phyloP scores from a whole-genome alignment of 2,329 filamentous ascomycete genomes.

The Scopulariopsis brevicaulis region DNA sequence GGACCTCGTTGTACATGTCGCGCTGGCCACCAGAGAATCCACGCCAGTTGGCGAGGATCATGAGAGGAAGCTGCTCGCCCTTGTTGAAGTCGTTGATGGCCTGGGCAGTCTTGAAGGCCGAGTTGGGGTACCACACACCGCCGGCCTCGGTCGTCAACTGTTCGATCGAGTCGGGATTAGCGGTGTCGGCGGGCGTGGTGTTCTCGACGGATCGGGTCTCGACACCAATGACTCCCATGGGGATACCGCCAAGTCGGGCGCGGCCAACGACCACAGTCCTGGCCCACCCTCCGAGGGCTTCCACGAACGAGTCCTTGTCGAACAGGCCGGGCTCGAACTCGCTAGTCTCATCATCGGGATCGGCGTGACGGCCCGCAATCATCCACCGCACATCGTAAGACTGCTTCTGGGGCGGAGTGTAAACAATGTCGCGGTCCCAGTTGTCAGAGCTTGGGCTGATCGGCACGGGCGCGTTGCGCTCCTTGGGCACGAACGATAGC shows the following conservation, averaged over 20 bases:
- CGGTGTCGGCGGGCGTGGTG: slow-evolving; percentile 88
- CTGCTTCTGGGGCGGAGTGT: slow-evolving; percentile 71
- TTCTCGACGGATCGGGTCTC: slow-evolving; percentile 96
- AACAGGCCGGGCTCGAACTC: slow-evolving; percentile 81
- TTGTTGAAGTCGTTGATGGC: slow-evolving; percentile 99
- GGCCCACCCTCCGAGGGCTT: slow-evolving; percentile 94
- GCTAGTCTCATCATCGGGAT: slow-evolving; percentile 51
- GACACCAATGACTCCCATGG: slow-evolving; percentile 95
- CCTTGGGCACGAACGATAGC: slow-evolving; percentile 95
- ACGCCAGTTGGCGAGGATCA: slow-evolving; percentile 99
- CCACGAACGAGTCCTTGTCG: slow-evolving; percentile 92
- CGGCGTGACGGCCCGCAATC: slow-evolving; percentile 59
- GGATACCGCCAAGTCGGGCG: slow-evolving; percentile 91
- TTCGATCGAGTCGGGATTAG: slow-evolving; percentile 97
- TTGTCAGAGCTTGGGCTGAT: slow-evolving; percentile 74
- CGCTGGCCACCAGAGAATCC: slow-evolving; percentile 99
- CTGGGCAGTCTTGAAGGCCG: slow-evolving; percentile 98
- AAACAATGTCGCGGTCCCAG: slow-evolving; percentile 90
- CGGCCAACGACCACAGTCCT: slow-evolving; percentile 93
- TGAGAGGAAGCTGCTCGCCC: slow-evolving; percentile 92
- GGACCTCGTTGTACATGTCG: slow-evolving; percentile 99
- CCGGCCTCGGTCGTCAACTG: slow-evolving; percentile 90
- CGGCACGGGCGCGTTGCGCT: slow-evolving; percentile 86
- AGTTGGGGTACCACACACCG: slow-evolving; percentile 99
- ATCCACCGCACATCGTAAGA: slow-evolving; percentile 90